These are phyloP conservation scores for Candolleomyces eurysporus DNA, from an alignment of 768 basidiomycete species.

Conservation along the genomic window DNA sequence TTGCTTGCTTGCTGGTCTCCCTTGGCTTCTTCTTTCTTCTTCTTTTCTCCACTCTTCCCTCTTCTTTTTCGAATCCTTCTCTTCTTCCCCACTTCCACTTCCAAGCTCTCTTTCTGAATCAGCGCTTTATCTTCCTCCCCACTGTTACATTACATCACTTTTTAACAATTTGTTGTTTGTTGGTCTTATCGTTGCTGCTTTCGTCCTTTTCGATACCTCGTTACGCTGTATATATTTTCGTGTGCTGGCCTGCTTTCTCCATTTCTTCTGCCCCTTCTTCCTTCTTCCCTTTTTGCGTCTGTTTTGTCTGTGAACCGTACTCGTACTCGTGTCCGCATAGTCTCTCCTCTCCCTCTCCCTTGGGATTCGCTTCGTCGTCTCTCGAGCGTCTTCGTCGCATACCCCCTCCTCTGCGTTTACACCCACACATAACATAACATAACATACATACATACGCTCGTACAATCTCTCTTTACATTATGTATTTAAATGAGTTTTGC, in stretches of 20 bases:
- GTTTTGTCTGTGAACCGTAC: background rate
- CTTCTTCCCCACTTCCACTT: slow-evolving; percentile 2
- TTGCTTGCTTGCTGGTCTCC: slow-evolving; percentile 1
- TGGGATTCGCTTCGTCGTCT: background rate
- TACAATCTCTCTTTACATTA: background rate
- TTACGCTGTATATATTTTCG: background rate
- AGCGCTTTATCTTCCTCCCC: too few species aligned
- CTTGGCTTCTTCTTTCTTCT: background rate
- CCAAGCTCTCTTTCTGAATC: background rate
- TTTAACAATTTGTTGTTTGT: too few species aligned
- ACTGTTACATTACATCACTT: too few species aligned
- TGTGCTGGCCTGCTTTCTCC: background rate
- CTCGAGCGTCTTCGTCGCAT: too few species aligned
- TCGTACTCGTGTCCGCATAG: background rate
- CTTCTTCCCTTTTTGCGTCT: background rate
- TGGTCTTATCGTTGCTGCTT: too few species aligned
- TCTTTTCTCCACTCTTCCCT: slow-evolving; percentile 5
- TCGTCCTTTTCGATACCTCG: slow-evolving; percentile 11
- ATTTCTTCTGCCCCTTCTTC: background rate
- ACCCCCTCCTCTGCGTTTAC: too few species aligned
- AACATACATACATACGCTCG: background rate
- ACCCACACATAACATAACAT: too few species aligned
- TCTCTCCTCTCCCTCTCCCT: background rate
- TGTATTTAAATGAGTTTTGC: background rate
- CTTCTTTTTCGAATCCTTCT: slow-evolving; percentile 5